Percentiles rank a stretch among this genome's conserved stretches.
phyloP scores from a whole-genome alignment of 2,329 filamentous ascomycete genomes.

The Trichoderma breve region DNA sequence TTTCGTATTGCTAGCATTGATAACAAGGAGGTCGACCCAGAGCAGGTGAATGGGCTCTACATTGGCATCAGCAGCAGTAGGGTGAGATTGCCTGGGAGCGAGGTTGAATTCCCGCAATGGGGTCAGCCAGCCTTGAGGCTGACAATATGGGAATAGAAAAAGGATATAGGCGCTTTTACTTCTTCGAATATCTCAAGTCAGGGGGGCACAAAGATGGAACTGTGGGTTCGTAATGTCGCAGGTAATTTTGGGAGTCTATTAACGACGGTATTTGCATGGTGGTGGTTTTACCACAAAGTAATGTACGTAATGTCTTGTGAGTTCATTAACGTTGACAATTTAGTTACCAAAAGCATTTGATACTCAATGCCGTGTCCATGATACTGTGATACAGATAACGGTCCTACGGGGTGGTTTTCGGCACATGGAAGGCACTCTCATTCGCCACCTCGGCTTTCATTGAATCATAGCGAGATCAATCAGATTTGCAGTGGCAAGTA shows the following conservation, averaged over 20 bases:
- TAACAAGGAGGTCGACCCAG: slow-evolving; percentile 28
- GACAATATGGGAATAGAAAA: slow-evolving; percentile 26
- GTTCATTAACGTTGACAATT: neutral
- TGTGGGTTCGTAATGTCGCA: slow-evolving; percentile 1
- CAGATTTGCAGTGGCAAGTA: neutral
- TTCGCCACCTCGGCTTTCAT: neutral
- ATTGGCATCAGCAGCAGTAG: slow-evolving; percentile 34
- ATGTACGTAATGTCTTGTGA: slow-evolving; percentile 12
- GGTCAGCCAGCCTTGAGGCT: slow-evolving; percentile 26
- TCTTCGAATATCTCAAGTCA: neutral
- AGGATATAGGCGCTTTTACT: neutral
- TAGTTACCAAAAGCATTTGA: neutral
- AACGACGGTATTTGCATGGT: neutral
- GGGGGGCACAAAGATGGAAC: neutral
- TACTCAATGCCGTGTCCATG: neutral
- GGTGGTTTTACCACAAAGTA: neutral
- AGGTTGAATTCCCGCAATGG: slow-evolving; percentile 32
- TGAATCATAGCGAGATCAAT: neutral
- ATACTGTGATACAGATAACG: neutral
- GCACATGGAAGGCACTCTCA: neutral
- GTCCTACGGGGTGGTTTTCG: neutral
- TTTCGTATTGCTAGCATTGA: slow-evolving; percentile 33
- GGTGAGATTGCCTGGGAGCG: slow-evolving; percentile 28
- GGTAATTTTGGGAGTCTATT: neutral
- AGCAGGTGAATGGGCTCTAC: slow-evolving; percentile 30